Conservation (phyloP, 176 grass and related monocot genomes). For the Puya raimondii region DNA sequence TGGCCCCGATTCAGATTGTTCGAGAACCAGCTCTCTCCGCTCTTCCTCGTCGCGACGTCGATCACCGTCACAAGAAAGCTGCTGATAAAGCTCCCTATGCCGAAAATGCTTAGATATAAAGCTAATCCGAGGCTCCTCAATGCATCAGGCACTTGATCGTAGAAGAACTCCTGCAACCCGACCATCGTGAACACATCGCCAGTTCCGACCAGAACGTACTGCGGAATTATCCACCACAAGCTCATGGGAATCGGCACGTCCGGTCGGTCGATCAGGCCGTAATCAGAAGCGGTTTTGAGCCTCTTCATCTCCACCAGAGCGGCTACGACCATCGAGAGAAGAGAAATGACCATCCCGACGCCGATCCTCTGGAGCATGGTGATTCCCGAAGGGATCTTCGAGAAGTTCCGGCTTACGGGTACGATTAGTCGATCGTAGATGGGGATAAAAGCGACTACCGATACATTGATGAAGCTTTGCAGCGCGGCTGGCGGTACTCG, state of each 20-base stretch:
- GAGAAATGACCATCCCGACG: slow-evolving; percentile 27
- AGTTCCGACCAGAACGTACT: slow-evolving; percentile 35
- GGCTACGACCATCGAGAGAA: slow-evolving; percentile 32
- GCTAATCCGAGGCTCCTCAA: slow-evolving; percentile 48
- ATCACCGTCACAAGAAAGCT: slow-evolving; percentile 37
- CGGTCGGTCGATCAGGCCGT: slow-evolving; percentile 36
- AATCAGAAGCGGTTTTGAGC: slow-evolving; percentile 31
- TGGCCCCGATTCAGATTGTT: slow-evolving; percentile 38
- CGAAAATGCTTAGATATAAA: slow-evolving; percentile 43
- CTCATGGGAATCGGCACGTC: slow-evolving; percentile 37
- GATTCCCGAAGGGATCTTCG: slow-evolving; percentile 28
- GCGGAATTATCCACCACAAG: slow-evolving; percentile 48
- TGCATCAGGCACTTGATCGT: slow-evolving; percentile 47
- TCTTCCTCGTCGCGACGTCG: slow-evolving; percentile 27
- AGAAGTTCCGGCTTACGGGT: slow-evolving; percentile 28
- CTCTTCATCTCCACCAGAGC: slow-evolving; percentile 49
- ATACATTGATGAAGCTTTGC: background rate
- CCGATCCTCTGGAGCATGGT: slow-evolving; percentile 45
- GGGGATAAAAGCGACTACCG: slow-evolving; percentile 15
- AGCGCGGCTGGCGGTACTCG: slow-evolving; percentile 6
- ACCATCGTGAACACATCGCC: slow-evolving; percentile 39
- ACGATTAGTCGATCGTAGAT: slow-evolving; percentile 44
- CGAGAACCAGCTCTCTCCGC: slow-evolving; percentile 39
- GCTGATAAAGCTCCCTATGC: slow-evolving; percentile 32
- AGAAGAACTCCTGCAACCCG: slow-evolving; percentile 54